Base-by-base conservation (phyloP, 2,329 filamentous ascomycete species). In the Teratosphaeria viscida region DNA sequence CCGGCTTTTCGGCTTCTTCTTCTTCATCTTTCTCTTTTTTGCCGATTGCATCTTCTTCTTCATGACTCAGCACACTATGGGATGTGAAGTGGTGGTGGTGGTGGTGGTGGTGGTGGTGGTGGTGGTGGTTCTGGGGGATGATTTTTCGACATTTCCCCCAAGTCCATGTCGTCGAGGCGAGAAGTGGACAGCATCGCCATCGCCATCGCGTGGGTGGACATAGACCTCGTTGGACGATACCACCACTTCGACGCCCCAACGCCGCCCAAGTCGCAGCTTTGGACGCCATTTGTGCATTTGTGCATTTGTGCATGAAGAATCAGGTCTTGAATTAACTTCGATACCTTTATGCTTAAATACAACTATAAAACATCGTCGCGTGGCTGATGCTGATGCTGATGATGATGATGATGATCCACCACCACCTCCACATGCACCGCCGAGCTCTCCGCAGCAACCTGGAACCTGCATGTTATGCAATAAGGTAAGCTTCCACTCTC, bases 261-360 rank as follows among this genome's bases (percentile, higher is more conserved):
- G 68, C 67, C 49, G 68, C 65, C 62, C 65, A 71, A 12, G 68
- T 71, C 47, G 68, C 66, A 27, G 64, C 62, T 57, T 58, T 63
- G 29, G 61, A 59, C 27, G 54, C 39, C 59, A 63, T 60, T 23
- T 3, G 12, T 7, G 14, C 14, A 16, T 12, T 47, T 4, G n/a
- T 16, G 12, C 29, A 47, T 34, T 12, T 1, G 12, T 32, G 4
- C 8, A 32, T 54, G 11, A 8, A 54, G 14, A 35, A 14, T 16
- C 6, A n/a, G 19, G 11, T 54, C 16, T 35, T 23, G 23, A 23
- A 23, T 23, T 23, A 23, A 23, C 23, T 23, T 23, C 23, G 2
- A 32, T 32, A 7, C 7, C 4, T 32, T 32, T 32, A 32, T 32
- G 29, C 5, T 32, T 32, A 32, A 16, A 35, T 14, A 35, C 26